These are phyloP conservation scores for Podospora pseudocomata DNA, from an alignment of 495 filamentous ascomycete species.

Conservation along the genomic window DNA sequence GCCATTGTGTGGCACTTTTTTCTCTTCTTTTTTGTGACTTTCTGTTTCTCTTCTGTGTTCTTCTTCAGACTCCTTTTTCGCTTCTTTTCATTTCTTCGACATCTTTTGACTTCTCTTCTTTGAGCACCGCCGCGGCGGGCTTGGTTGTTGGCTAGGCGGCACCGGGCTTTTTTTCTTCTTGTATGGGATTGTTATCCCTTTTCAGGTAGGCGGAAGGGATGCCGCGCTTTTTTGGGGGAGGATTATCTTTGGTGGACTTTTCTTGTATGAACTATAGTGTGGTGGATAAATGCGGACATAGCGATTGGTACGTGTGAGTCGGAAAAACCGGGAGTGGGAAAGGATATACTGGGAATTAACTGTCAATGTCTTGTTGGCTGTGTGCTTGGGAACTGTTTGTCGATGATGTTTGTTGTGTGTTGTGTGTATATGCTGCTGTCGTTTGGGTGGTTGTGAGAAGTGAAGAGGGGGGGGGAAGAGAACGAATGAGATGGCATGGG, in stretches of 20 bases:
- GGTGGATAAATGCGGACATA: not conserved
- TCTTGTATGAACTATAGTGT: not conserved
- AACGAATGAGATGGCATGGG: not conserved
- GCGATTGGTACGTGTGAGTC: not conserved
- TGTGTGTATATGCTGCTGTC: not conserved
- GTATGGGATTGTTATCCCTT: not conserved
- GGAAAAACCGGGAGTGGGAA: not conserved
- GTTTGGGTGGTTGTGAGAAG: not conserved
- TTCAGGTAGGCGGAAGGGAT: not conserved
- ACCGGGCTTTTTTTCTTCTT: not conserved
- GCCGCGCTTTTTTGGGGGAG: not conserved
- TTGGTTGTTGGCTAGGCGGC: not conserved
- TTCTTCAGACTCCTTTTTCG: not conserved
- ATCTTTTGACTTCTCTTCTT: not conserved
- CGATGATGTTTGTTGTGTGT: not conserved
- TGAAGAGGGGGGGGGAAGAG: not conserved
- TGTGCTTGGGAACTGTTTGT: not conserved
- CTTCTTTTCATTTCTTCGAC: not conserved
- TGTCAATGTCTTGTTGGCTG: not conserved
- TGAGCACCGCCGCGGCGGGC: not conserved
- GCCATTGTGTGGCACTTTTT: conserved; percentile 16
- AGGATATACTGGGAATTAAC: not conserved
- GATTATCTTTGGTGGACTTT: not conserved
- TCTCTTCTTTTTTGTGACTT: conserved; percentile 3
- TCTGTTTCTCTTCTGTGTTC: not conserved